Evolutionary conservation across 2,329 filamentous ascomycete species (phyloP).

Genomic region (Thermochaetoides dissita): DNA sequence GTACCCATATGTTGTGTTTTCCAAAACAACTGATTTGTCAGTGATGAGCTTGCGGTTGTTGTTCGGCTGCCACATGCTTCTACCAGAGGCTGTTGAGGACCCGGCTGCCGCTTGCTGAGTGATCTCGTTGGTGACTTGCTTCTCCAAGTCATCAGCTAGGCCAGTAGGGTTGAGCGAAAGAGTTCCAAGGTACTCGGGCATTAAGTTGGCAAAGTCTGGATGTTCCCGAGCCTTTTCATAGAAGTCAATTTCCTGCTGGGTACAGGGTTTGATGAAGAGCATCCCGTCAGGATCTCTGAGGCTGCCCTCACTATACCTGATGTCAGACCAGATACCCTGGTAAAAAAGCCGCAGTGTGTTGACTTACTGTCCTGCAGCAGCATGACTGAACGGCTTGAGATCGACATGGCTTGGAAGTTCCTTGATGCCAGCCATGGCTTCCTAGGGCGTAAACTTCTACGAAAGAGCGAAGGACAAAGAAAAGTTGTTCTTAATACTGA

Average conservation of each 20-base stretch:
- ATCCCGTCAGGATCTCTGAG: conserved; percentile 71
- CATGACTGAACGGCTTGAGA: conserved; percentile 56
- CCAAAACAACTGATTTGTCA: conserved; percentile 66
- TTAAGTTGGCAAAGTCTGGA: conserved; percentile 61
- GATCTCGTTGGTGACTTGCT: conserved; percentile 5
- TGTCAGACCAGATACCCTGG: too few relatives aligned
- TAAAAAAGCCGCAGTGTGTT: too few relatives aligned
- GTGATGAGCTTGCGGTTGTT: conserved; percentile 54
- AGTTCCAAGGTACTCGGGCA: conserved; percentile 75
- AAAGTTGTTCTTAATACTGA: too few relatives aligned
- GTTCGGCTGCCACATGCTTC: conserved; percentile 39
- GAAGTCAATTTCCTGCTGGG: conserved; percentile 70
- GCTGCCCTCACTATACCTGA: conserved; percentile 60
- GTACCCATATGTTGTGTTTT: conserved; percentile 73
- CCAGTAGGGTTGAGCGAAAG: conserved; percentile 48
- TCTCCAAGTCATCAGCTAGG: conserved; percentile 29
- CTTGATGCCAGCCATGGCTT: conserved; percentile 15
- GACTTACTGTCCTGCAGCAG: conserved; percentile 74
- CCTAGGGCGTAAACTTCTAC: too few relatives aligned
- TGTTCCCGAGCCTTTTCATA: conserved; percentile 65
- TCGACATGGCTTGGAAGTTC: conserved; percentile 44
- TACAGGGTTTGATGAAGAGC: conserved; percentile 91
- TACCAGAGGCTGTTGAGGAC: too few relatives aligned
- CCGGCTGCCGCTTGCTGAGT: conserved; percentile 13
- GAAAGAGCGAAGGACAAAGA: conserved; percentile 12